Conservation (phyloP, 495 filamentous ascomycete genomes). For the Halenospora varia region DNA sequence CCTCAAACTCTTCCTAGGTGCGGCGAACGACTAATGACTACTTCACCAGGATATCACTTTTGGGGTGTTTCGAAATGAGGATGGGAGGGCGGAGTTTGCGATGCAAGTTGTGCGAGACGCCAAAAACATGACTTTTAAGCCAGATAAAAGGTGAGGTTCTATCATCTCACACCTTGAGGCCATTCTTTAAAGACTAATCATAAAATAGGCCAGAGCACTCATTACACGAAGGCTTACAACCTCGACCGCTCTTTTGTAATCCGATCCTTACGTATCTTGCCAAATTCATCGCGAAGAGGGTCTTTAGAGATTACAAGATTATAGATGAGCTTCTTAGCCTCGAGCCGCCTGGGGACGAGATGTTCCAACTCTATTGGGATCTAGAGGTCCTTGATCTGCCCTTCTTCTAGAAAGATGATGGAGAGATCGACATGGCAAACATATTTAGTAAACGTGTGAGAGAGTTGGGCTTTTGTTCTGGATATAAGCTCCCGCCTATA, state of each 20-base stretch:
- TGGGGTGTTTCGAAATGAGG: slow-evolving; percentile 21
- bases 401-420: not conserved
- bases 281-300: not conserved
- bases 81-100: slow-evolving; percentile 15
- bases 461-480: not conserved
- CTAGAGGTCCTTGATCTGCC: not conserved
- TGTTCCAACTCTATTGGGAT: not conserved
- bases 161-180: not conserved
- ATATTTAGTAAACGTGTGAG: not conserved
- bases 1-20: not conserved
- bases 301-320: not conserved
- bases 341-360: not conserved
- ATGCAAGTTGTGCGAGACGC: slow-evolving; percentile 18
- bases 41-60: slow-evolving; percentile 17
- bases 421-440: not conserved
- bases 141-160: slow-evolving; percentile 13
- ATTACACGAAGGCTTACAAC: slow-evolving; percentile 13
- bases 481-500: slow-evolving; percentile 3
- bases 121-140: slow-evolving; percentile 17
- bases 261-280: not conserved
- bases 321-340: not conserved
- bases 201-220: slow-evolving; percentile 18
- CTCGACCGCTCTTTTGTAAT: slow-evolving; percentile 6
- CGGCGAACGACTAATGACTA: not conserved
- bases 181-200: slow-evolving; percentile 6